Evolutionary conservation across 805 yeast genomes (phyloP).

Genomic region (Wickerhamomyces queroliae): DNA sequence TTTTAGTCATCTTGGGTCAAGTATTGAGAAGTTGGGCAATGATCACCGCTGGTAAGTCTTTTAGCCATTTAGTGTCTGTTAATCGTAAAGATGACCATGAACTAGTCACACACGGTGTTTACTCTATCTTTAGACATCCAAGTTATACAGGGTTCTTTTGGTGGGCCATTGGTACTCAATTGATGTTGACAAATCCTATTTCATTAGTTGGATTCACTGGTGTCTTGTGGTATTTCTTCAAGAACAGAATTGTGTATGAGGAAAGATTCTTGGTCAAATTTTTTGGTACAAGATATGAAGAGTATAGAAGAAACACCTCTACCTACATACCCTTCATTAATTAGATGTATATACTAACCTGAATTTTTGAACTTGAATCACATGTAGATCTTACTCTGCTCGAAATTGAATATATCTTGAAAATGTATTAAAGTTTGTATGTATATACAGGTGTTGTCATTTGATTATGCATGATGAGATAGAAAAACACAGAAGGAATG

Average conservation of each 20-base stretch:
- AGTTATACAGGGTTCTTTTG: slow-evolving; percentile 86
- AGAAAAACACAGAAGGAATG: too few relatives aligned
- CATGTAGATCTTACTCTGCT: too few relatives aligned
- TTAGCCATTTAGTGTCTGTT: slow-evolving; percentile 72
- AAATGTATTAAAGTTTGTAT: too few relatives aligned
- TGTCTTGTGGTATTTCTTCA: slow-evolving; percentile 68
- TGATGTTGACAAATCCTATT: slow-evolving; percentile 62
- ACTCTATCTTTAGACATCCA: slow-evolving; percentile 71
- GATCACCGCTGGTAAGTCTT: slow-evolving; percentile 82
- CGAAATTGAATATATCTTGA: too few relatives aligned
- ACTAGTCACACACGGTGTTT: slow-evolving; percentile 72
- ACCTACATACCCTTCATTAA: slow-evolving; percentile 63
- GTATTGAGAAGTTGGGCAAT: slow-evolving; percentile 65
- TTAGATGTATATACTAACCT: slow-evolving; percentile 7
- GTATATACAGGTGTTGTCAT: too few relatives aligned
- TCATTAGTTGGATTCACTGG: slow-evolving; percentile 46
- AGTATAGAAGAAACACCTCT: slow-evolving; percentile 43
- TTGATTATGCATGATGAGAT: too few relatives aligned
- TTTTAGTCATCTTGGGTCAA: slow-evolving; percentile 56
- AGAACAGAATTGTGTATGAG: slow-evolving; percentile 60
- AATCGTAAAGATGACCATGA: slow-evolving; percentile 48
- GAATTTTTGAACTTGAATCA: too few relatives aligned
- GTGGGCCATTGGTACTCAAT: slow-evolving; percentile 89
- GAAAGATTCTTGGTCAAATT: slow-evolving; percentile 60
- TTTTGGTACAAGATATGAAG: slow-evolving; percentile 61